Base-by-base conservation (phyloP, 768 basidiomycete species). In the Bullera alba region DNA sequence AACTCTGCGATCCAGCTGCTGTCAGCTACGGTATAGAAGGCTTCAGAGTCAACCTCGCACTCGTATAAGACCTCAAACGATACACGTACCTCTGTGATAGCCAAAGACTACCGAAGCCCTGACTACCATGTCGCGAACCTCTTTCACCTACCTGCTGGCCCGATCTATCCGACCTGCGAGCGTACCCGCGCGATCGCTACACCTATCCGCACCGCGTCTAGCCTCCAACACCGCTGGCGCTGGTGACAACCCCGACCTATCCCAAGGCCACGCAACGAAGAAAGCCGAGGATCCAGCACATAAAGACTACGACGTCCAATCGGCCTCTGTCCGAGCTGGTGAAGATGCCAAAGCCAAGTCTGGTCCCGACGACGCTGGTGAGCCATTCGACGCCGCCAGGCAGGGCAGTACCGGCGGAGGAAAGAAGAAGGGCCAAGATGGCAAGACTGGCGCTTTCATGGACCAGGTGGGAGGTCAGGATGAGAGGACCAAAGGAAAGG, bases 391-490 rank as follows among this genome's bases (percentile, higher is more conserved):
- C 41, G 63, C 69, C 1, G 64, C 59, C 2, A 45, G 51, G 27
- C 65, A 70, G 52, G 64, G 60, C 34, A 28, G 43, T 5, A 21
- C 28, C 2, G 58, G 50, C 2, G n/a, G n/a, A n/a, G 60, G 58
- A 2, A 39, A 56, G 39, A 23, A 38, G 16, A 63, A 68, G 26
- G 46, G 39, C 15, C 42, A 51, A 16, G 30, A 42, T 5, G 37
- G 57, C 36, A 51, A 51, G 3, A 42, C 37, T 27, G 63, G 56
- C 5, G 50, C 55, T 4, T 59, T 69, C 39, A 58, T 56, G 45
- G 71, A 72, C 51, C 71, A 72, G 35, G 50, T 61, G 23, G 71
- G 67, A 17, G 70, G 68, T 39, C 64, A 69, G 50, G 54, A 58
- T 34, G 60, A 50, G 19, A 26, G 23, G 6, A 5, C 7, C 6